Conservation (phyloP, 2,329 filamentous ascomycete species). For the Neofusicoccum umdonicola region DNA sequence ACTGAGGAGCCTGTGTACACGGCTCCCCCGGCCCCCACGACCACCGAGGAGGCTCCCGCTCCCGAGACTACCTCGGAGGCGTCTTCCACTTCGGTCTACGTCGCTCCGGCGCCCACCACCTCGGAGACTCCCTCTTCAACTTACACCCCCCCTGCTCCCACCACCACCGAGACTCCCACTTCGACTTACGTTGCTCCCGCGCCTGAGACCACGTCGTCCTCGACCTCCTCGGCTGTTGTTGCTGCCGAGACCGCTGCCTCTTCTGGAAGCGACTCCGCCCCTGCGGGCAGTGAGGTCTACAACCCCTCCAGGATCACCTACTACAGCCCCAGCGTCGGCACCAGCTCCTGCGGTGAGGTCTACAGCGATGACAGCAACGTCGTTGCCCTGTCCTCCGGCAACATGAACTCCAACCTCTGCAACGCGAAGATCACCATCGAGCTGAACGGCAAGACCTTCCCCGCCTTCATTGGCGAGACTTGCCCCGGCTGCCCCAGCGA, state of each 20-base stretch:
- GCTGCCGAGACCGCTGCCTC: conserved; percentile 3
- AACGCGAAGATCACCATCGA: conserved; percentile 32
- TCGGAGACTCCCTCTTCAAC: conserved; percentile 3
- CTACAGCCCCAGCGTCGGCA: conserved; percentile 30
- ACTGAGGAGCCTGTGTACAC: background rate
- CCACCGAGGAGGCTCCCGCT: conserved; percentile 12
- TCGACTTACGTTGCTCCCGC: conserved; percentile 13
- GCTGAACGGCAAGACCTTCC: conserved; percentile 29
- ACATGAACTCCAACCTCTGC: conserved; percentile 36
- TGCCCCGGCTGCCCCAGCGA: conserved; percentile 33
- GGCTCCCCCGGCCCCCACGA: background rate
- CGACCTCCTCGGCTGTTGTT: background rate
- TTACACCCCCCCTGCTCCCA: conserved; percentile 15
- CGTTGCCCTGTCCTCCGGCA: conserved; percentile 29
- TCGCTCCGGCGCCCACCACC: conserved; percentile 22
- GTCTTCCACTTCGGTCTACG: conserved; percentile 15
- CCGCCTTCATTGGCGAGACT: conserved; percentile 32
- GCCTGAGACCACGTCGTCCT: background rate
- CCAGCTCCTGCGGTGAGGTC: conserved; percentile 31
- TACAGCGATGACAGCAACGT: conserved; percentile 26
- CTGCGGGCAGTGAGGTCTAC: background rate
- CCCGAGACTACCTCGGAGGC: background rate
- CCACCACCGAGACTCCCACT: conserved; percentile 7
- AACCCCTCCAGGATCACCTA: conserved; percentile 27
- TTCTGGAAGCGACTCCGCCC: background rate